Conservation (phyloP, 129 eudicot species). For the Deinandra increscens region DNA sequence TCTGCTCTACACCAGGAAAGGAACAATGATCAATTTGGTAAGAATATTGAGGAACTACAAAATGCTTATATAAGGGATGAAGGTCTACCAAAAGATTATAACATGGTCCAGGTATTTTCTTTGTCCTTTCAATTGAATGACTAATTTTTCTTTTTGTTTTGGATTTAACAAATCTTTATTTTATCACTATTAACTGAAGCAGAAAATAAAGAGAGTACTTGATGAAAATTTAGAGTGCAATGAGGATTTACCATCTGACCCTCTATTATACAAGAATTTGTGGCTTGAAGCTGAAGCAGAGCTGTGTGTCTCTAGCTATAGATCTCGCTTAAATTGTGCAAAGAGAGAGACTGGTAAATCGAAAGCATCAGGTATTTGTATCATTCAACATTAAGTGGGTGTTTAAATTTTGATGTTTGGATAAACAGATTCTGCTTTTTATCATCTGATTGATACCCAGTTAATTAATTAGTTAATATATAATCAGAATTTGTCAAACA, state of each 20-base stretch:
- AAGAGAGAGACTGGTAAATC: conserved; percentile 54
- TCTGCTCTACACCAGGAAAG: conserved; percentile 13
- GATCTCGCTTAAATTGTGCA: conserved; percentile 64
- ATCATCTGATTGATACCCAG: no score
- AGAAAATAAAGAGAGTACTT: conserved; percentile 66
- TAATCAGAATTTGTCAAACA: neutral
- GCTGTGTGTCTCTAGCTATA: conserved; percentile 54
- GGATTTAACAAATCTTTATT: conserved; percentile 1
- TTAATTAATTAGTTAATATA: neutral
- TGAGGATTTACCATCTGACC: conserved; percentile 42
- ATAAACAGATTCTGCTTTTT: no score
- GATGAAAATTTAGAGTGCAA: conserved; percentile 50
- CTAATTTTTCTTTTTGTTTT: neutral
- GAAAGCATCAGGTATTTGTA: conserved; percentile 29
- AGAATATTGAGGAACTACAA: conserved; percentile 31
- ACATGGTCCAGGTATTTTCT: conserved; percentile 54
- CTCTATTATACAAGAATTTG: conserved; percentile 52
- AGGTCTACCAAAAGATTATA: conserved; percentile 38
- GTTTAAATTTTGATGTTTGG: no score
- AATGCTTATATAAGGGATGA: conserved; percentile 33
- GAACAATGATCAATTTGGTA: conserved; percentile 26
- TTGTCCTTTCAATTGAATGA: neutral
- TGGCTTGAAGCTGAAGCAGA: conserved; percentile 98
- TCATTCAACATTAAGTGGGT: neutral
- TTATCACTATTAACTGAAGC: conserved; percentile 13